These are phyloP conservation scores for Calonectria hawksworthii DNA, from an alignment of 2,329 filamentous ascomycete genomes.

Conservation along the genomic window DNA sequence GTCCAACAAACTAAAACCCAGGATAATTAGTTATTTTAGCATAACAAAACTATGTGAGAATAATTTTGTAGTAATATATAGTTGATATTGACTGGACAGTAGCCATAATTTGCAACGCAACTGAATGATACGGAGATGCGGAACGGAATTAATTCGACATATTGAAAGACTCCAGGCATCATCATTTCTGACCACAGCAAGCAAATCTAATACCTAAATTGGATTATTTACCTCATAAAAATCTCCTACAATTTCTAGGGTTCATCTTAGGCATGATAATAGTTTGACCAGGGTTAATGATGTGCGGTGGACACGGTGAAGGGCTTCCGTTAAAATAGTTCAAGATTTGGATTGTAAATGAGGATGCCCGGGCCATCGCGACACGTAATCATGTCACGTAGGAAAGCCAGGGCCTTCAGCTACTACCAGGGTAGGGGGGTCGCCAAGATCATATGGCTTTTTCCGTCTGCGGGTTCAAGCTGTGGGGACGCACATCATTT, in stretches of 20 bases:
- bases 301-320: too few species aligned
- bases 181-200: too few species aligned
- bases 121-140: not conserved
- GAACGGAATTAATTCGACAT: not conserved
- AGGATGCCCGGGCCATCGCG: not conserved
- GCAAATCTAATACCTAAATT: too few species aligned
- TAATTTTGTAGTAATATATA: not conserved
- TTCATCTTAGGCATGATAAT: too few species aligned
- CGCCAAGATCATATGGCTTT: not conserved
- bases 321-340: too few species aligned
- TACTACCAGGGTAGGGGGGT: not conserved
- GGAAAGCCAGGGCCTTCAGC: not conserved
- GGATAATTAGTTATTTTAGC: too few species aligned
- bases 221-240: too few species aligned
- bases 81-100: not conserved
- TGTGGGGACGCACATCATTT: not conserved
- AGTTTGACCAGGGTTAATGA: too few species aligned
- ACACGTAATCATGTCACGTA: not conserved
- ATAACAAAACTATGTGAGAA: too few species aligned
- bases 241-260: too few species aligned
- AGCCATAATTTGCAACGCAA: not conserved
- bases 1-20: not conserved
- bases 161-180: too few species aligned
- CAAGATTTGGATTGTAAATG: too few species aligned
- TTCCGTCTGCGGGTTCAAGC: not conserved